These are phyloP conservation scores for Alternaria rosae DNA, from an alignment of 2,329 filamentous ascomycete species.

Conservation along the genomic window DNA sequence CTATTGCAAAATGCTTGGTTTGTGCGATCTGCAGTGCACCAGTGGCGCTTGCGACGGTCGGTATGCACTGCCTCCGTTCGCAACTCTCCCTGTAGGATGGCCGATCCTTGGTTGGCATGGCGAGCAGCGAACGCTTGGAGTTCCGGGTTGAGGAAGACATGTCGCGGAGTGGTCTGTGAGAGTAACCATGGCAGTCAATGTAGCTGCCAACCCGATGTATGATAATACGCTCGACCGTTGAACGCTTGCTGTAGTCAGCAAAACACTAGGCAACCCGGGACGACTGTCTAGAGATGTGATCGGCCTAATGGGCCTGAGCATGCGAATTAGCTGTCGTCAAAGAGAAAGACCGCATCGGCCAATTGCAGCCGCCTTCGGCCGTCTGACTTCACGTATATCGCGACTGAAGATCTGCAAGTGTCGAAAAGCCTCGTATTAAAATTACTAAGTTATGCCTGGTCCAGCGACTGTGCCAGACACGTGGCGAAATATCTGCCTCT, in stretches of 20 bases:
- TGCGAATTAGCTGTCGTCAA: not conserved
- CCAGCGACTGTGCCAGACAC: not conserved
- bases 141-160: not conserved
- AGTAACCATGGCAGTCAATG: not conserved
- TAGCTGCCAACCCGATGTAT: not conserved
- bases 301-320: not conserved
- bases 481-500: conserved; percentile 1
- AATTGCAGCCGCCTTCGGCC: not conserved
- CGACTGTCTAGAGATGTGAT: not conserved
- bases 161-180: not conserved
- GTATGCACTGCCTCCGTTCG: not conserved
- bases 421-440: not conserved
- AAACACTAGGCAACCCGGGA: not conserved
- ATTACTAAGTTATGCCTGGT: not conserved
- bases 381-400: not conserved
- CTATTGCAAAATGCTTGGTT: not conserved
- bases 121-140: not conserved
- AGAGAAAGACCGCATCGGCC: not conserved
- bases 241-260: not conserved
- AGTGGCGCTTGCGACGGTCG: not conserved
- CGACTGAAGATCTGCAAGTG: not conserved
- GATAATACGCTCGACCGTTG: not conserved
- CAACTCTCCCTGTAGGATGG: not conserved
- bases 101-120: not conserved
- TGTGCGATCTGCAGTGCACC: not conserved